These are phyloP conservation scores for Rutstroemia sp. DNA, from an alignment of 2,329 filamentous ascomycete genomes.

Conservation along the genomic window DNA sequence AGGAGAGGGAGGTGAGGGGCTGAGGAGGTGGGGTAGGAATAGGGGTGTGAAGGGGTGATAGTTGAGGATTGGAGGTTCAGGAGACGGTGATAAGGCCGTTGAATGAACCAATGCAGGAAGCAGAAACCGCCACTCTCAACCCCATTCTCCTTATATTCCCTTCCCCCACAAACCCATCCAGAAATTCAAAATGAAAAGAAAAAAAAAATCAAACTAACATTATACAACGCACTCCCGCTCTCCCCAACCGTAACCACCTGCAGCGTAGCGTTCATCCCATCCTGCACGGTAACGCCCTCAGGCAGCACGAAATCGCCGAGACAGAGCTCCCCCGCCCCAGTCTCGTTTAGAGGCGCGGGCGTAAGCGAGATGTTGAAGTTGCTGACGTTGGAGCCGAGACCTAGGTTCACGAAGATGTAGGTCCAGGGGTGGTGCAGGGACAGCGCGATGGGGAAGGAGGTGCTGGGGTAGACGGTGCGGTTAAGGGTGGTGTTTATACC, in stretches of 20 bases:
- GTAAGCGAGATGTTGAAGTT: conserved; percentile 11
- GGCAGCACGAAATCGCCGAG: conserved; percentile 8
- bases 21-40: too few relatives aligned
- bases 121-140: too few relatives aligned
- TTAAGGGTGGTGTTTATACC: conserved; percentile 10
- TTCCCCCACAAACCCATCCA: neutral
- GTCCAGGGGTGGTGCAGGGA: neutral
- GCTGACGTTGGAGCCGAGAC: neutral
- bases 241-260: conserved; percentile 10
- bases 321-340: conserved; percentile 9
- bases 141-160: neutral
- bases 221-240: conserved; percentile 11
- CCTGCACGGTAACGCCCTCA: neutral
- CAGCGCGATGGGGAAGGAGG: neutral
- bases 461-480: conserved; percentile 1
- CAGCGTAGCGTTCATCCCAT: conserved; percentile 9
- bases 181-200: neutral
- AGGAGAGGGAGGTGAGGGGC: too few relatives aligned
- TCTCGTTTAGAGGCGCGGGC: conserved; percentile 6
- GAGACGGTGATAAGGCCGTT: too few relatives aligned
- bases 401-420: conserved; percentile 5
- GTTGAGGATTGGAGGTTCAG: too few relatives aligned
- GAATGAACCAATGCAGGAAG: too few relatives aligned
- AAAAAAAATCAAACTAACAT: conserved; percentile 1
- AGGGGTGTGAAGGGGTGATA: too few relatives aligned